phyloP scores from a whole-genome alignment of 768 basidiomycete genomes.

The Crepidotus variabilis region DNA sequence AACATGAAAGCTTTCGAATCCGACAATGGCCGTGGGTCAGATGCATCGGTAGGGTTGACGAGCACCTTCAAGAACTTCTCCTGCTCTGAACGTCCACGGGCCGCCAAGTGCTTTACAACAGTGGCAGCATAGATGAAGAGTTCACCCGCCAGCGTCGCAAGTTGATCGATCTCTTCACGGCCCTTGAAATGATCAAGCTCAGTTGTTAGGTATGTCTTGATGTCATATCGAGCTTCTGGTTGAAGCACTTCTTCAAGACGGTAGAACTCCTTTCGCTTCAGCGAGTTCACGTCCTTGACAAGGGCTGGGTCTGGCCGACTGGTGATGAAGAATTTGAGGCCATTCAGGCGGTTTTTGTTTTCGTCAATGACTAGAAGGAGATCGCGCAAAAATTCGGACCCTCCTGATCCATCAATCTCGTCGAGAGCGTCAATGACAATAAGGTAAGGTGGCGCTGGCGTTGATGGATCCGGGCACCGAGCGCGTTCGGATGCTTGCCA shows the following conservation, averaged over 20 bases:
- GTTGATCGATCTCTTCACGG: constrained; percentile 7
- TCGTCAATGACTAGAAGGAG: constrained; percentile 1
- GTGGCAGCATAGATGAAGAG: constrained; percentile 28
- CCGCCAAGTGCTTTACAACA: constrained; percentile 9
- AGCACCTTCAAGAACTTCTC: constrained; percentile 11
- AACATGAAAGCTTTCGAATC: neutral
- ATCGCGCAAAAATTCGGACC: constrained; percentile 11
- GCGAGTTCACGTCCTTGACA: neutral
- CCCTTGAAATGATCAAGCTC: constrained; percentile 19
- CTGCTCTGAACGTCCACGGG: constrained; percentile 1
- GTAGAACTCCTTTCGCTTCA: constrained; percentile 4
- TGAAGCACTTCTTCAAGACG: constrained; percentile 10
- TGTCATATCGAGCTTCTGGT: constrained; percentile 14
- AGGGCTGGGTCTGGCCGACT: constrained; percentile 12
- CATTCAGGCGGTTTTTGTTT: too few species aligned
- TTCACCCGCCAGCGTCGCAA: constrained; percentile 21
- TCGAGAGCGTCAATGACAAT: constrained; percentile 17
- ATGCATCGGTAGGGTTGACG: constrained; percentile 1
- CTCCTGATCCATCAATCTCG: constrained; percentile 16
- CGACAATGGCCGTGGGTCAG: constrained; percentile 5
- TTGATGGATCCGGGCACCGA: too few species aligned
- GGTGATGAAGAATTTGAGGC: neutral
- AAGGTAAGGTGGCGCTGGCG: too few species aligned
- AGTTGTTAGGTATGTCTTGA: constrained; percentile 14
- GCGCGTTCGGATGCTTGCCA: neutral